phyloP scores from a whole-genome alignment of 2,329 filamentous ascomycete species.

The Ramularia collo-cygni region DNA sequence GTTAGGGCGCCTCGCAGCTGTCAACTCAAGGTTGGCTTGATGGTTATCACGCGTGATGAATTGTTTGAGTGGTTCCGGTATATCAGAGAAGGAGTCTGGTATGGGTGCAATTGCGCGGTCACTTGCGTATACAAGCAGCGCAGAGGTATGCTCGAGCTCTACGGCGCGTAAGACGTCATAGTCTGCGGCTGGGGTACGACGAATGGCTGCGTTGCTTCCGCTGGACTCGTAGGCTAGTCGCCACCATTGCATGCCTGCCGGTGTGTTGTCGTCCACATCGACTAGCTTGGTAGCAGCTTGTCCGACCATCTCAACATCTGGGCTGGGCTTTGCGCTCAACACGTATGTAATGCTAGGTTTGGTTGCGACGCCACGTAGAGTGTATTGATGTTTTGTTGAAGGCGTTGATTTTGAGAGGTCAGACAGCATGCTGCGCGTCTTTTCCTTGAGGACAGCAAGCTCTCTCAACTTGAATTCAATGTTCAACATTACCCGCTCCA shows the following conservation, averaged over 20 bases:
- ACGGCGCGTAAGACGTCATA: slow-evolving; percentile 46
- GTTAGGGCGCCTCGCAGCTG: neutral
- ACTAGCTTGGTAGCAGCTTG: slow-evolving; percentile 1
- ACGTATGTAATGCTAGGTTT: slow-evolving; percentile 52
- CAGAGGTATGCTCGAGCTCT: slow-evolving; percentile 47
- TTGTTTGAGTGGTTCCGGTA: slow-evolving; percentile 19
- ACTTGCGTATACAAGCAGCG: slow-evolving; percentile 55
- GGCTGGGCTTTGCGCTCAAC: slow-evolving; percentile 23
- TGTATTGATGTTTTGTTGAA: slow-evolving; percentile 42
- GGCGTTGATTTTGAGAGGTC: slow-evolving; percentile 23
- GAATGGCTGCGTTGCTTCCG: slow-evolving; percentile 34
- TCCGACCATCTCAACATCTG: neutral
- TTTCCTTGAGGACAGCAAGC: slow-evolving; percentile 26
- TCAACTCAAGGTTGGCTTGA: slow-evolving; percentile 19
- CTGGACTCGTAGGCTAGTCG: slow-evolving; percentile 44
- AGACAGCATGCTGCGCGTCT: slow-evolving; percentile 24
- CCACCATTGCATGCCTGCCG: slow-evolving; percentile 47
- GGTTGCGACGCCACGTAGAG: slow-evolving; percentile 53
- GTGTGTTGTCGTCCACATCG: slow-evolving; percentile 27
- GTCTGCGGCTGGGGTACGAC: slow-evolving; percentile 31
- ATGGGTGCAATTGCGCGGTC: slow-evolving; percentile 29
- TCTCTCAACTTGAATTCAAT: slow-evolving; percentile 27
- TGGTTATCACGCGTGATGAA: slow-evolving; percentile 25
- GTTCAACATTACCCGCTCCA: slow-evolving; percentile 28
- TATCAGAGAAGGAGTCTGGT: slow-evolving; percentile 12